phyloP scores from a whole-genome alignment of 805 yeast genomes.

The Cyberlindnera nakhonratchasimensis region DNA sequence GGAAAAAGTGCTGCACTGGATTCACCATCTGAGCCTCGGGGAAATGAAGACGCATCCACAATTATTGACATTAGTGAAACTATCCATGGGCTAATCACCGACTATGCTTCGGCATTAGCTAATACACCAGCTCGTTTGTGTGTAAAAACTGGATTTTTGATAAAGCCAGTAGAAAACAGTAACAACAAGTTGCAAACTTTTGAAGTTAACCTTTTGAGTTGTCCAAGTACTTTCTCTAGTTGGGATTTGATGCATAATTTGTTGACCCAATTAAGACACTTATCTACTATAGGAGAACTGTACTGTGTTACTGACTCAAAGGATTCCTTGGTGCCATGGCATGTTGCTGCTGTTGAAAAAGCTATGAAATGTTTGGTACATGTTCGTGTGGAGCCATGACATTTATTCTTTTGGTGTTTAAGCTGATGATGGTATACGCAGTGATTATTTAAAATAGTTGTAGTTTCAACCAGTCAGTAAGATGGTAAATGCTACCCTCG shows the following conservation, averaged over 20 bases:
- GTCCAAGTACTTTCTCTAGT: constrained; percentile 63
- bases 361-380: constrained; percentile 57
- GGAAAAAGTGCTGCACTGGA: constrained; percentile 13
- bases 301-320: constrained; percentile 34
- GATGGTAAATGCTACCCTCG: background rate
- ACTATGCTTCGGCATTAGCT: constrained; percentile 59
- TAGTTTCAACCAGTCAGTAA: constrained; percentile 8
- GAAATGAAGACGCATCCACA: constrained; percentile 17
- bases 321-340: constrained; percentile 63
- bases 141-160: constrained; percentile 64
- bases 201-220: constrained; percentile 68
- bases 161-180: constrained; percentile 37
- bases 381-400: constrained; percentile 27
- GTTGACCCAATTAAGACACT: constrained; percentile 57
- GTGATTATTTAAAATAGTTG: background rate
- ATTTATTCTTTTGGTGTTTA: background rate
- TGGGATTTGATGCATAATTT: constrained; percentile 51
- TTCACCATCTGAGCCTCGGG: constrained; percentile 18
- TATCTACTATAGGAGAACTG: constrained; percentile 40
- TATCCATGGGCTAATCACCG: constrained; percentile 55
- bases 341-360: constrained; percentile 63
- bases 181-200: constrained; percentile 36
- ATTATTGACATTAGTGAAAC: constrained; percentile 50
- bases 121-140: constrained; percentile 70
- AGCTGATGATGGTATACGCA: background rate